These are phyloP conservation scores for Aspergillus cejpii DNA, from an alignment of 2,329 filamentous ascomycete species.

Conservation along the genomic window DNA sequence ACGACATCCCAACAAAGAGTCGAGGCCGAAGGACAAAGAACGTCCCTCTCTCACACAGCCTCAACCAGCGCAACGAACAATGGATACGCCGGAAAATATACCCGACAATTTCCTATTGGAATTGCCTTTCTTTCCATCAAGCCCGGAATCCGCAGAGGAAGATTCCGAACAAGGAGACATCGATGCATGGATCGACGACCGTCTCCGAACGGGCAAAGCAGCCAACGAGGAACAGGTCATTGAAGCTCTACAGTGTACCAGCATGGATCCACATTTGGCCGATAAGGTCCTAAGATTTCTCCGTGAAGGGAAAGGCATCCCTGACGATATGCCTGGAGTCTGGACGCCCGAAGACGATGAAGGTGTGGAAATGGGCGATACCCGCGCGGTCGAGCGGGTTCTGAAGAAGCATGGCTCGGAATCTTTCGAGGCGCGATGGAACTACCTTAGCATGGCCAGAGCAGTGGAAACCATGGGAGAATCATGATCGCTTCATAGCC, in stretches of 20 bases:
- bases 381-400: slow-evolving; percentile 30
- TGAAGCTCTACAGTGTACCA: slow-evolving; percentile 35
- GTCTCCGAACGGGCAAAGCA: slow-evolving; percentile 25
- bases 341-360: slow-evolving; percentile 45
- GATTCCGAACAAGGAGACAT: slow-evolving; percentile 20
- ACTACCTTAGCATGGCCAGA: slow-evolving; percentile 31
- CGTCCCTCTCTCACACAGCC: background rate
- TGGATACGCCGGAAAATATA: slow-evolving; percentile 8
- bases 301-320: slow-evolving; percentile 30
- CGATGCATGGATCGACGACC: slow-evolving; percentile 38
- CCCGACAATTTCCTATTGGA: slow-evolving; percentile 24
- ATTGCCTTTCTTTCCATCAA: slow-evolving; percentile 27
- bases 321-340: slow-evolving; percentile 39
- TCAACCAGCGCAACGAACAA: background rate
- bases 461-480: slow-evolving; percentile 14
- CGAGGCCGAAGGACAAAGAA: background rate
- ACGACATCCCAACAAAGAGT: background rate
- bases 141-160: slow-evolving; percentile 18
- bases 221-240: slow-evolving; percentile 27
- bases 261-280: slow-evolving; percentile 36
- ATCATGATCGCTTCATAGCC: background rate
- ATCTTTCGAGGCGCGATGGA: slow-evolving; percentile 30
- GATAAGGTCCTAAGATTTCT: slow-evolving; percentile 32
- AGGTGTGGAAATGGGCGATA: slow-evolving; percentile 30
- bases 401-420: slow-evolving; percentile 42